Base-by-base conservation (phyloP, 1,139 yeast genomes). In the Geotrichum histeridarum region DNA sequence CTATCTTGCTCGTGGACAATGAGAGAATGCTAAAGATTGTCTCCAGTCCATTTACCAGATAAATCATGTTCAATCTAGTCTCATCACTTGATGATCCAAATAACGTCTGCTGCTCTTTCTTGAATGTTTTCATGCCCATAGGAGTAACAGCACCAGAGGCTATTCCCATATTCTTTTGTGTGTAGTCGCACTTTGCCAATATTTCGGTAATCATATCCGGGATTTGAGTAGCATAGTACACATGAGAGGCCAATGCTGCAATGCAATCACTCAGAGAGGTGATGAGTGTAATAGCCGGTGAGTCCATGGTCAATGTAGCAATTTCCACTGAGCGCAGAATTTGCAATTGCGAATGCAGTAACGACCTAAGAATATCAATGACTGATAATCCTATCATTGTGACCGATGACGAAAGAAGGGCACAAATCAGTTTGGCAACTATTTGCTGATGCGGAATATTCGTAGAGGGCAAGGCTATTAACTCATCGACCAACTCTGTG, bases 351-450 rank as follows among this genome's bases (percentile, higher is more conserved):
- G 81, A 70, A 64, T 89, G 94, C 49, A 87, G 71, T 14, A 93
- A 70, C 50, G 81, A 80, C 58, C 86, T 81, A 67, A 87, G 75
- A 58, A 84, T 79, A 67, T 91, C 98, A 47, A 90, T 77, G n/a
- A 90, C 87, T 11, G 96, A 86, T 47, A 93, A 74, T 0, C 98
- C 98, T 60, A 90, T 84, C 79, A 91, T 82, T 65, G 85, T 88
- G 45, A 89, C 89, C 42, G 83, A 83, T 0, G 95, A 84, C 0
- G 85, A 78, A n/a, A 91, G 75, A 43, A 93, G 72, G 1, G 85
- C 83, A 18, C 85, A 75, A n/a, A 86, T 75, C 57, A 82, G 70
- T 50, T 73, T 72, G 9, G 87, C 76, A 42, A 81, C 73, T 42
- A 75, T 75, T 8, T 75, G 69, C 63, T 84, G 83, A n/a, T 71